These are phyloP conservation scores for Apiotrichum gamsii DNA, from an alignment of 1,284 basidiomycete species.

Conservation along the genomic window DNA sequence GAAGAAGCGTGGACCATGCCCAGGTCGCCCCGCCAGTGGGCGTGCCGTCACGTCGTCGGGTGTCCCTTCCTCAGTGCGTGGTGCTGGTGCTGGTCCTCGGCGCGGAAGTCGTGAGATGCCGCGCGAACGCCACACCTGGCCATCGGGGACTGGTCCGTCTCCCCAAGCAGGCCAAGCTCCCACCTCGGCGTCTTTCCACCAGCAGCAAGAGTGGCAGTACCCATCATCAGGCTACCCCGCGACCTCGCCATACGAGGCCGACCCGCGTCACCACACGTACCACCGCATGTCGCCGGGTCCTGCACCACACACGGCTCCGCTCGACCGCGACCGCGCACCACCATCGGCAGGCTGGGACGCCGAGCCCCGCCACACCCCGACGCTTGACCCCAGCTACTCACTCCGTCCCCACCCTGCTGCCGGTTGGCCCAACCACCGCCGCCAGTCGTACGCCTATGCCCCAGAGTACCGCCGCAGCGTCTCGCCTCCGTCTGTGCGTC, in stretches of 20 bases:
- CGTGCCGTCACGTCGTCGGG: neutral
- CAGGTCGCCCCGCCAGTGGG: slow-evolving; percentile 15
- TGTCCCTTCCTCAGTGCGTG: too few species aligned
- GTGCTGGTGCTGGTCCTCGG: neutral
- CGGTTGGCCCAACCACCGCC: neutral
- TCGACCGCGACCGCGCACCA: neutral
- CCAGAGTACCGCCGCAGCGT: slow-evolving; percentile 3
- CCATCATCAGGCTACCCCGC: neutral
- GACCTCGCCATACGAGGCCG: neutral
- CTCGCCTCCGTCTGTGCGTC: neutral
- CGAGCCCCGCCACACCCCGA: slow-evolving; percentile 1
- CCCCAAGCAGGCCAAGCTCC: neutral
- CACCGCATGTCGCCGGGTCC: neutral
- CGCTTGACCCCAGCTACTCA: slow-evolving; percentile 1
- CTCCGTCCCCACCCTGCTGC: slow-evolving; percentile 1
- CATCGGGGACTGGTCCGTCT: neutral
- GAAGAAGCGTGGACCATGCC: slow-evolving; percentile 43
- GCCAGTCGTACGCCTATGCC: neutral
- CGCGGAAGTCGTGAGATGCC: neutral
- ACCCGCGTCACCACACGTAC: slow-evolving; percentile 1
- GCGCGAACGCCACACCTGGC: neutral
- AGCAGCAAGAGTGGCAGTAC: neutral
- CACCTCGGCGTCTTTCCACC: neutral
- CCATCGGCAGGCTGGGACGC: neutral
- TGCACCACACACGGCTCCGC: neutral